Conservation (phyloP, 768 basidiomycete genomes). For the Lyophyllum decastes region DNA sequence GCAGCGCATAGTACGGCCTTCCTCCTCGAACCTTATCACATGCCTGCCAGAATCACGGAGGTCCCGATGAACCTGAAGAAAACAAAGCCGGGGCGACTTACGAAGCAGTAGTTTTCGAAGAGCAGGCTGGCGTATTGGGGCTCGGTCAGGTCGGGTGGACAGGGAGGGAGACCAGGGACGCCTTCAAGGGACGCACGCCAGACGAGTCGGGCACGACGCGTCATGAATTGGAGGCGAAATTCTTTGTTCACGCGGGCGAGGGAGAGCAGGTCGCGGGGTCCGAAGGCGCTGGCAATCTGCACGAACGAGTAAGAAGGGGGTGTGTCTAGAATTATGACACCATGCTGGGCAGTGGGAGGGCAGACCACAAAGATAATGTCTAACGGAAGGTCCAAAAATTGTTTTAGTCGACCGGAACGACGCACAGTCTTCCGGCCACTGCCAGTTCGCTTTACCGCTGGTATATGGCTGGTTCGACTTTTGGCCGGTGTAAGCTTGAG, state of each 20-base stretch:
- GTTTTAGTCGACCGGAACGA: neutral
- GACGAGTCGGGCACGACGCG: neutral
- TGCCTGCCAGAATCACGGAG: neutral
- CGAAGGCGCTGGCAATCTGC: neutral
- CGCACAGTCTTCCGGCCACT: neutral
- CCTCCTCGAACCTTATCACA: neutral
- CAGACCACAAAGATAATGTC: neutral
- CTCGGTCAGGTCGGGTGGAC: neutral
- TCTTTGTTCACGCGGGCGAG: neutral
- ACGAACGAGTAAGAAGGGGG: too few relatives aligned
- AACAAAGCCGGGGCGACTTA: neutral
- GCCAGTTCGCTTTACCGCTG: neutral
- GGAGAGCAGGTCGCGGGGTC: neutral
- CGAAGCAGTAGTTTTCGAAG: neutral
- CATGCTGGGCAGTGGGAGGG: too few relatives aligned
- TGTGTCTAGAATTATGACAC: neutral
- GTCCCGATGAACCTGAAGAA: neutral
- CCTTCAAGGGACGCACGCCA: neutral
- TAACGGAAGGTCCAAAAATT: neutral
- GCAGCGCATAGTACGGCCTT: neutral
- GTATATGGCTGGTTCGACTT: neutral
- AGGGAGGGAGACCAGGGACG: neutral
- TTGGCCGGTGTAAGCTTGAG: neutral
- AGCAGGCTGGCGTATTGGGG: neutral
- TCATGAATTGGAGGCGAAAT: neutral